A percentile compares a stretch with the other conserved stretches of the same genome.
phyloP scores from a whole-genome alignment of 1,139 yeast genomes.

The Magnusiomyces paraingens region DNA sequence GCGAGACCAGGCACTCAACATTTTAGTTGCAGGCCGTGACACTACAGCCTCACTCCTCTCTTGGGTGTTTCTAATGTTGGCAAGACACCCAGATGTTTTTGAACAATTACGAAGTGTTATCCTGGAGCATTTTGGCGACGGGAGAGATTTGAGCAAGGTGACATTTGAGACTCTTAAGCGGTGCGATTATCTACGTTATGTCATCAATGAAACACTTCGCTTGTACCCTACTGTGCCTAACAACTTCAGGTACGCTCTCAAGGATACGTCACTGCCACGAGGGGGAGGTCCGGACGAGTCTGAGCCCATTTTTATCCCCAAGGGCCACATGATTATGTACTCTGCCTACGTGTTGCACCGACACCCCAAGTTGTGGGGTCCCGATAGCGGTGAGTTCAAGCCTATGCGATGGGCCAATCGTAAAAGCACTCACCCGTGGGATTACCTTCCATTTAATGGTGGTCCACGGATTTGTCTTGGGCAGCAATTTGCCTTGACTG shows the following conservation, averaged over 20 bases:
- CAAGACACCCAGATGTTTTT: slow-evolving; percentile 40
- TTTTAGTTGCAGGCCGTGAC: slow-evolving; percentile 51
- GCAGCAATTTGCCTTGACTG: slow-evolving; percentile 54
- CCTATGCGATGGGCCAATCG: slow-evolving; percentile 46
- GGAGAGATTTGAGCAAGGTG: slow-evolving; percentile 16
- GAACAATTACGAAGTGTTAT: slow-evolving; percentile 39
- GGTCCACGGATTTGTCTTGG: slow-evolving; percentile 57
- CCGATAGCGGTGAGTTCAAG: slow-evolving; percentile 43
- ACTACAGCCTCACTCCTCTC: slow-evolving; percentile 53
- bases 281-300: slow-evolving; percentile 46
- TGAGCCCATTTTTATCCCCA: slow-evolving; percentile 41
- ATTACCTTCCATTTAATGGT: slow-evolving; percentile 44
- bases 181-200: slow-evolving; percentile 43
- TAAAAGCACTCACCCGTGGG: slow-evolving; percentile 25
- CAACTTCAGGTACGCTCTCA: slow-evolving; percentile 43
- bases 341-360: slow-evolving; percentile 37
- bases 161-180: slow-evolving; percentile 47
- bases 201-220: slow-evolving; percentile 47
- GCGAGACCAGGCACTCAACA: slow-evolving; percentile 47
- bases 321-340: slow-evolving; percentile 44
- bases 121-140: slow-evolving; percentile 25
- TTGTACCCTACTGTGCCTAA: slow-evolving; percentile 52
- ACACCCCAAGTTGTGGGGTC: slow-evolving; percentile 41
- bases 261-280: slow-evolving; percentile 44
- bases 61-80: slow-evolving; percentile 42